These are phyloP conservation scores for Backusella morwellensis DNA, from an alignment of 192 early-diverging fungal genomes.

Conservation along the genomic window DNA sequence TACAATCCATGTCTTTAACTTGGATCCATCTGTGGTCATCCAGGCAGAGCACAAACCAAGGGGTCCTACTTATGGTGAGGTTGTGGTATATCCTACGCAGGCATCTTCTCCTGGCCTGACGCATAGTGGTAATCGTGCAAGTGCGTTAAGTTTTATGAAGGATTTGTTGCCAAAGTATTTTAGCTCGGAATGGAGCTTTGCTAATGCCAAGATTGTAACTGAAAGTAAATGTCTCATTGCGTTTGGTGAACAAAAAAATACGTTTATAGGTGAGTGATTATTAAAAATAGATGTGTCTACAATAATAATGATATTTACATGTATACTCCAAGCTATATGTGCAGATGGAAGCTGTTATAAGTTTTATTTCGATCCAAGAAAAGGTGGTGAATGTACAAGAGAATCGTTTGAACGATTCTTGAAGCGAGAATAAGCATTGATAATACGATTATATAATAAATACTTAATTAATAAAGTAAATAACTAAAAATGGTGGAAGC, in stretches of 20 bases:
- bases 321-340: slow-evolving; percentile 60
- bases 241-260: slow-evolving; percentile 77
- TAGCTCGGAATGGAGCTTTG: slow-evolving; percentile 93
- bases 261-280: slow-evolving; percentile 56
- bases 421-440: slow-evolving; percentile 10
- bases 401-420: slow-evolving; percentile 49
- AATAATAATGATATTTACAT: background rate
- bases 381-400: slow-evolving; percentile 66
- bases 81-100: slow-evolving; percentile 23
- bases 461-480: background rate
- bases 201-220: slow-evolving; percentile 74
- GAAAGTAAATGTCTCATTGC: slow-evolving; percentile 81
- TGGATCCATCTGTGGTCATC: slow-evolving; percentile 54
- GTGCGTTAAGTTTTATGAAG: slow-evolving; percentile 67
- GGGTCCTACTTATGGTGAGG: slow-evolving; percentile 55
- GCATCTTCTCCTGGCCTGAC: slow-evolving; percentile 30
- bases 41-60: slow-evolving; percentile 39
- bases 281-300: background rate
- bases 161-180: slow-evolving; percentile 91
- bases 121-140: slow-evolving; percentile 49
- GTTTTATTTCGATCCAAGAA: slow-evolving; percentile 74
- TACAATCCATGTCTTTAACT: slow-evolving; percentile 91
- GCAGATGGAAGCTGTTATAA: slow-evolving; percentile 87
- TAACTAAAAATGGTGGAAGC: background rate
- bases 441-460: background rate